Conservation (phyloP, 2,329 filamentous ascomycete species). For the Aspergillus ochraceoroseus region DNA sequence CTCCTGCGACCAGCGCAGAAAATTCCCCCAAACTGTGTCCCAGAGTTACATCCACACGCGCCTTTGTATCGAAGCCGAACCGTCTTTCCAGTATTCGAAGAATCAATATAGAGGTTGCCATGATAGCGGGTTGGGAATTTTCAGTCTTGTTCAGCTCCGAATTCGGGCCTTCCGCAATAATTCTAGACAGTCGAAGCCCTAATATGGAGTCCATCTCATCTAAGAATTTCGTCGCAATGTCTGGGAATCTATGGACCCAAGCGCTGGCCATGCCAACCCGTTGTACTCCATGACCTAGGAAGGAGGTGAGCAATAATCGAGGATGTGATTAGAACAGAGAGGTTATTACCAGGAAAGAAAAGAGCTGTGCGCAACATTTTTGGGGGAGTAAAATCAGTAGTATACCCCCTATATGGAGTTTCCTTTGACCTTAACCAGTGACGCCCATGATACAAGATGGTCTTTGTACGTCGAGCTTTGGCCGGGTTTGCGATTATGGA, state of each 20-base stretch:
- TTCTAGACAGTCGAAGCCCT: slow-evolving; percentile 66
- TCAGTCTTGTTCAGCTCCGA: slow-evolving; percentile 71
- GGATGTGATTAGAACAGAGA: neutral
- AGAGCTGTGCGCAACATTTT: slow-evolving; percentile 41
- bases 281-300: slow-evolving; percentile 76
- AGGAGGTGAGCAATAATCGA: slow-evolving; percentile 15
- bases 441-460: slow-evolving; percentile 3
- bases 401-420: slow-evolving; percentile 5
- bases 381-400: slow-evolving; percentile 5
- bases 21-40: slow-evolving; percentile 94
- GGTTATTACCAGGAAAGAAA: slow-evolving; percentile 44
- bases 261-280: slow-evolving; percentile 80
- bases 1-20: slow-evolving; percentile 78
- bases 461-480: slow-evolving; percentile 6
- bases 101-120: slow-evolving; percentile 89
- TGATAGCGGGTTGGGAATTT: slow-evolving; percentile 91
- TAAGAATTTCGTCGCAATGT: slow-evolving; percentile 67
- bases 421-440: neutral
- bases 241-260: slow-evolving; percentile 82
- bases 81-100: slow-evolving; percentile 80
- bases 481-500: slow-evolving; percentile 8
- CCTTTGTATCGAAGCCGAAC: slow-evolving; percentile 67
- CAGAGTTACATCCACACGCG: slow-evolving; percentile 73
- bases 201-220: slow-evolving; percentile 80
- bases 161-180: slow-evolving; percentile 77